Evolutionary conservation across 192 early-diverging fungal genomes (phyloP).

Genomic region (Coemansia aciculifera): DNA sequence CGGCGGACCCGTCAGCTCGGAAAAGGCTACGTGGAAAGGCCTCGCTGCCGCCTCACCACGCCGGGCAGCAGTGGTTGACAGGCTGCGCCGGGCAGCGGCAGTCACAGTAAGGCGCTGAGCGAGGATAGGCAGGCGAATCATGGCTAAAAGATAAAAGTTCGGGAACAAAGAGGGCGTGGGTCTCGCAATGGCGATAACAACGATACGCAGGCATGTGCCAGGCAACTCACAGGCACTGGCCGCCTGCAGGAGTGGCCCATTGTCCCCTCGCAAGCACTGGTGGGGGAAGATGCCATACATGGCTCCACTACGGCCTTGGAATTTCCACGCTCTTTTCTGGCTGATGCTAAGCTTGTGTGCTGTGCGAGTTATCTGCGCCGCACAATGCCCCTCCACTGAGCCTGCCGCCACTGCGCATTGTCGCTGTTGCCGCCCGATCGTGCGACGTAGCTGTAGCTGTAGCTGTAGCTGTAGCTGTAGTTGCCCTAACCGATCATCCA

Average conservation of each 20-base stretch:
- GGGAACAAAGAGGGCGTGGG: background rate
- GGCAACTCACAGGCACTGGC: too few species aligned
- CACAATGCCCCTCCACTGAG: slow-evolving; percentile 1
- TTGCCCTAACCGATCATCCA: background rate
- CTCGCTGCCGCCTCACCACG: background rate
- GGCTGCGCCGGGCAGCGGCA: slow-evolving; percentile 2
- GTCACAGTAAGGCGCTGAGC: background rate
- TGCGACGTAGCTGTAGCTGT: background rate
- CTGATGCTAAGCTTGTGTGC: background rate
- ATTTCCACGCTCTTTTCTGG: too few species aligned
- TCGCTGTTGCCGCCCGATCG: slow-evolving; percentile 9
- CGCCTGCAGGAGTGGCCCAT: background rate
- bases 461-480: background rate
- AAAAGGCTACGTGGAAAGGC: slow-evolving; percentile 28
- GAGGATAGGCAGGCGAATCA: background rate
- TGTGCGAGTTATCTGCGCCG: background rate
- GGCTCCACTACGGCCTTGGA: too few species aligned
- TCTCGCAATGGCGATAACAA: background rate
- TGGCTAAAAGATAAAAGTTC: background rate
- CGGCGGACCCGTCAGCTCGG: slow-evolving; percentile 16
- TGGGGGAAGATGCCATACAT: too few species aligned
- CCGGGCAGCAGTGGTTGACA: slow-evolving; percentile 6
- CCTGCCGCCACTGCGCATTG: slow-evolving; percentile 1
- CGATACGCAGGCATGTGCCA: background rate
- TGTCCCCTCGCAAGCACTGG: background rate